These are phyloP conservation scores for Phytophthora tentaculata DNA, from an alignment of 352 stramenopile genomes.

Conservation along the genomic window DNA sequence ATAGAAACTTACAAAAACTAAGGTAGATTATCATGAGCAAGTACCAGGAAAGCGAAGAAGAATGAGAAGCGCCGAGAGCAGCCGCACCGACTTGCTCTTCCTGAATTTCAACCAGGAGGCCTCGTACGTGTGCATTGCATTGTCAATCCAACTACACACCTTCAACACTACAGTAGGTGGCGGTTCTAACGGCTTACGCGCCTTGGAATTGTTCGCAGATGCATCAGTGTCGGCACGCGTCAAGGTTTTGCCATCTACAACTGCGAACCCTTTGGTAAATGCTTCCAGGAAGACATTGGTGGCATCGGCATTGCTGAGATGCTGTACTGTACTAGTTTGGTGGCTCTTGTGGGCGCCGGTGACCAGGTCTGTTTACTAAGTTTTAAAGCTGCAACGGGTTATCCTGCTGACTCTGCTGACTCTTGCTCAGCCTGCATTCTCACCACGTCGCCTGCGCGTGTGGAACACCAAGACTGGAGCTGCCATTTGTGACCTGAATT, in stretches of 20 bases:
- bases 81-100: slow-evolving; percentile 80
- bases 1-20: slow-evolving; percentile 5
- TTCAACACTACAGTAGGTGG: background rate
- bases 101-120: slow-evolving; percentile 94
- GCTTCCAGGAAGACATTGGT: slow-evolving; percentile 87
- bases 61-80: slow-evolving; percentile 55
- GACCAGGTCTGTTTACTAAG: slow-evolving; percentile 67
- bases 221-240: slow-evolving; percentile 90
- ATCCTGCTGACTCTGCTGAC: slow-evolving; percentile 1
- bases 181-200: background rate
- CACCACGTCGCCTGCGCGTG: slow-evolving; percentile 86
- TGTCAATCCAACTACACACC: background rate
- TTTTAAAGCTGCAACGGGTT: background rate
- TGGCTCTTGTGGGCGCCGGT: slow-evolving; percentile 91
- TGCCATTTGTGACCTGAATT: slow-evolving; percentile 93
- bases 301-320: slow-evolving; percentile 93
- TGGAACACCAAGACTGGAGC: slow-evolving; percentile 93
- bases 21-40: slow-evolving; percentile 2
- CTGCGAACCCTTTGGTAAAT: slow-evolving; percentile 91
- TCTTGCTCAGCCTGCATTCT: slow-evolving; percentile 83
- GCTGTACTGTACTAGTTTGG: slow-evolving; percentile 93
- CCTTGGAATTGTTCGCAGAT: slow-evolving; percentile 51
- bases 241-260: slow-evolving; percentile 92
- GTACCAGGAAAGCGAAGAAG: slow-evolving; percentile 9
- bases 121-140: slow-evolving; percentile 51